phyloP scores from a whole-genome alignment of 305 asterid genomes.

The Plantago coronopus region DNA sequence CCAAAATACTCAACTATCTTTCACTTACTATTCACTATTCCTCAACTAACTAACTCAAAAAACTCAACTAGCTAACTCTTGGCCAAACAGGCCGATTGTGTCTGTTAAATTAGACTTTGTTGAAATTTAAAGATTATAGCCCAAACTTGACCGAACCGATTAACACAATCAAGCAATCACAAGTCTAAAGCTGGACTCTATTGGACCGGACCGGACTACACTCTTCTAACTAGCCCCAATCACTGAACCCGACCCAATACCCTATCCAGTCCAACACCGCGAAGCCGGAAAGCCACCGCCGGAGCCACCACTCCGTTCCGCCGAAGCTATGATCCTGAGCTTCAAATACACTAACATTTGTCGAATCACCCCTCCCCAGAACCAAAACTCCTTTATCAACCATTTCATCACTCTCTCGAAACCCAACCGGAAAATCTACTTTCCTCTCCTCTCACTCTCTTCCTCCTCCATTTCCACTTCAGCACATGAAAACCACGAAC shows the following conservation, averaged over 20 bases:
- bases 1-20: too few species aligned
- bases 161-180: too few species aligned
- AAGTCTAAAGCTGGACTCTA: too few species aligned
- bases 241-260: slow-evolving; percentile 19
- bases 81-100: too few species aligned
- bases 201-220: too few species aligned
- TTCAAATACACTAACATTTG: slow-evolving; percentile 19
- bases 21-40: too few species aligned
- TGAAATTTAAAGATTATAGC: too few species aligned
- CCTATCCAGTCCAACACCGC: slow-evolving; percentile 8
- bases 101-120: too few species aligned
- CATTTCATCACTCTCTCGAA: slow-evolving; percentile 20
- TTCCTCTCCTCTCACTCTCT: slow-evolving; percentile 19
- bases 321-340: slow-evolving; percentile 41
- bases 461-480: slow-evolving; percentile 23
- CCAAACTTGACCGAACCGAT: too few species aligned
- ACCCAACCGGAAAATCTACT: slow-evolving; percentile 26
- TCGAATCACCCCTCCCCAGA: slow-evolving; percentile 24
- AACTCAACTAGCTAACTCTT: too few species aligned
- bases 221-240: too few species aligned
- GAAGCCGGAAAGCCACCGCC: slow-evolving; percentile 8
- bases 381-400: slow-evolving; percentile 22
- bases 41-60: too few species aligned
- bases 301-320: slow-evolving; percentile 9
- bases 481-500: slow-evolving; percentile 25